These are phyloP conservation scores for Nannizziopsis barbatae DNA, from an alignment of 2,329 filamentous ascomycete genomes.

Conservation along the genomic window DNA sequence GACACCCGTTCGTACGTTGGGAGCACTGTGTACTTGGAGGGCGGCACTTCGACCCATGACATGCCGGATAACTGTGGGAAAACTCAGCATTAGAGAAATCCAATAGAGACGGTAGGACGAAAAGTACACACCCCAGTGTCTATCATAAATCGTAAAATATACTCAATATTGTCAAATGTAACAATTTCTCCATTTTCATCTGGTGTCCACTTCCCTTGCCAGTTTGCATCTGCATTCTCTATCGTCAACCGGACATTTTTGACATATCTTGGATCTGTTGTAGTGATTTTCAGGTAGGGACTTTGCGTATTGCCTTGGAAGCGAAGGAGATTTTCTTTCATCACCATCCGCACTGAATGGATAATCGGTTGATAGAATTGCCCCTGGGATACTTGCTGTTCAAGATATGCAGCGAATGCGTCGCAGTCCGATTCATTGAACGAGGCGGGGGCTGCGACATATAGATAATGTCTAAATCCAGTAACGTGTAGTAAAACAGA, in stretches of 20 bases:
- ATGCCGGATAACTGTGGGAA: slow-evolving; percentile 67
- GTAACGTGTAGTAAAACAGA: slow-evolving; percentile 92
- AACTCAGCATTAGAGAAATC: not conserved
- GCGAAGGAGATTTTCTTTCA: slow-evolving; percentile 84
- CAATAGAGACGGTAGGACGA: not conserved
- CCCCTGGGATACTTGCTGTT: slow-evolving; percentile 58
- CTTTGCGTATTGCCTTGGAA: slow-evolving; percentile 89
- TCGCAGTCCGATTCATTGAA: slow-evolving; percentile 71
- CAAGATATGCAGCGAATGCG: slow-evolving; percentile 67
- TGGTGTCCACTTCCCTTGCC: slow-evolving; percentile 77
- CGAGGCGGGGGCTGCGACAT: slow-evolving; percentile 72
- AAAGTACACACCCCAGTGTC: slow-evolving; percentile 60
- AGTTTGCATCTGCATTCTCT: slow-evolving; percentile 67
- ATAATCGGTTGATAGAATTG: slow-evolving; percentile 54
- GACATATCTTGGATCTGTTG: slow-evolving; percentile 79
- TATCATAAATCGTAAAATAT: slow-evolving; percentile 93
- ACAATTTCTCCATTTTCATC: slow-evolving; percentile 54
- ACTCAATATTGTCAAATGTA: slow-evolving; percentile 94
- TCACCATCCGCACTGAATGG: slow-evolving; percentile 66
- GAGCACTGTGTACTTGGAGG: slow-evolving; percentile 61
- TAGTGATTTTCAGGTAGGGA: slow-evolving; percentile 85
- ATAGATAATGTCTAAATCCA: slow-evolving; percentile 92
- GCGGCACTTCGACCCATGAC: slow-evolving; percentile 88
- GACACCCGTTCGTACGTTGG: slow-evolving; percentile 60
- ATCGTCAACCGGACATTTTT: slow-evolving; percentile 62